Conservation (phyloP, 179 eudicot genomes). For the Silene vulgaris region DNA sequence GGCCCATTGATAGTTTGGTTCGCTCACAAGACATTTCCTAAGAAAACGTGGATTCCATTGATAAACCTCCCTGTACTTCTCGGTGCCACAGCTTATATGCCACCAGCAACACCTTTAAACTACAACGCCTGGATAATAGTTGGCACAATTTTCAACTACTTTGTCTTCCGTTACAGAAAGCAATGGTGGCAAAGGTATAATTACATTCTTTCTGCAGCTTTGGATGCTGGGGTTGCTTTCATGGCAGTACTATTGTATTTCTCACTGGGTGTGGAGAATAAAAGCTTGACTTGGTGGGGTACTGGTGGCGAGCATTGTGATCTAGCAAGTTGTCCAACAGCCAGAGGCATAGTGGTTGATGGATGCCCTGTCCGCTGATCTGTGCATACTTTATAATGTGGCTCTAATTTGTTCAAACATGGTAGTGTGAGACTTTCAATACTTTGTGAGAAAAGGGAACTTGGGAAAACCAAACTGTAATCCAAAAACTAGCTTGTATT, state of each 20-base stretch:
- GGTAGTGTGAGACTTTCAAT: constrained; percentile 13
- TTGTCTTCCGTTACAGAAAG: constrained; percentile 68
- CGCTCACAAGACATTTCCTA: constrained; percentile 70
- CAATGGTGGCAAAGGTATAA: constrained; percentile 97
- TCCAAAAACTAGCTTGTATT: constrained; percentile 4
- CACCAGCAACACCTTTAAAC: constrained; percentile 77
- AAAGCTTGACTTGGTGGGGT: constrained; percentile 78
- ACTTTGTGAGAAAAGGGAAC: neutral
- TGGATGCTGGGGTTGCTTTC: constrained; percentile 96
- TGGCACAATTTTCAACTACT: constrained; percentile 84
- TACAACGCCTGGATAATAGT: constrained; percentile 79
- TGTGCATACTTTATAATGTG: neutral
- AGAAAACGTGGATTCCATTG: constrained; percentile 72
- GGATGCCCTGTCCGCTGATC: constrained; percentile 55
- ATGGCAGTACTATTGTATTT: constrained; percentile 84
- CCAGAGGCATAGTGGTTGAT: constrained; percentile 62
- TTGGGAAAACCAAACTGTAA: constrained; percentile 15
- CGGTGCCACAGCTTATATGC: constrained; percentile 86
- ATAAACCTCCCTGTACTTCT: constrained; percentile 89
- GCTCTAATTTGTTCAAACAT: constrained; percentile 1
- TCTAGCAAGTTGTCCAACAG: constrained; percentile 80
- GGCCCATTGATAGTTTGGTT: constrained; percentile 81
- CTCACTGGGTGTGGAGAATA: constrained; percentile 54
- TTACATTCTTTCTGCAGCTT: constrained; percentile 81
- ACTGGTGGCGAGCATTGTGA: constrained; percentile 74